Base-by-base conservation (phyloP, 148 eudicot genomes). In the Fallopia convolvulus region DNA sequence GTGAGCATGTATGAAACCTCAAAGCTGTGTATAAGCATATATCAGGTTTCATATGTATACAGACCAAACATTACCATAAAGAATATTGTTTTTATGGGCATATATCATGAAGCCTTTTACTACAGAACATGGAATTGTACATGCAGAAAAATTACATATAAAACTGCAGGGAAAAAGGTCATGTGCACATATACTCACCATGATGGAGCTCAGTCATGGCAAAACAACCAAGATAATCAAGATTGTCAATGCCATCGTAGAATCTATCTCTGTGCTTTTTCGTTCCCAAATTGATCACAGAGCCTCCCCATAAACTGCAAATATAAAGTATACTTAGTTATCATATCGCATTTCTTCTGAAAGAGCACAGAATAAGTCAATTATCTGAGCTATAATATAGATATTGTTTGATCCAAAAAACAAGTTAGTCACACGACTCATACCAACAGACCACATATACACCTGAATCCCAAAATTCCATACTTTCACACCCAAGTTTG, bases 171-270 rank as follows among this genome's bases (percentile, higher is more conserved):
- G 14, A 3, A 18, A 32, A 26, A 12, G 18, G 14, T 4, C 30
- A 63, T 12, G 30, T 10, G 1, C 10, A 30, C 39, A 44, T 44
- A 44, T 42, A 61, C 78, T 78, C 86, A 94, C 98, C 98, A 49
- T 94, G 98, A 84, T 94, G 92, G 74, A 94, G 97, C 79, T 94
- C 98, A 1, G 98, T 94, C 98, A 94, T 94, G 8, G 98, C 98
- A 77, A 94, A 94, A 82, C 98, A 94, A 55, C 98, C 98, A 74
- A 88, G 84, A 76, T 90, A 94, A 71, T 94, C 95, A 83, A 94
- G 75, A 75, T 89, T 94, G 84, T 94, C 98, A 80, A 94, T 94
- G 30, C 93, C 98, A 46, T 94, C 97, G 86, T 84, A 94, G 84
- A 85, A 94, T 60, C 89, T 94, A 77, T 92, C 98, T 78, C 75